Percentiles rank a stretch among this genome's conserved stretches.
phyloP scores from a whole-genome alignment of 352 stramenopile species.

The Phytophthora pistaciae region DNA sequence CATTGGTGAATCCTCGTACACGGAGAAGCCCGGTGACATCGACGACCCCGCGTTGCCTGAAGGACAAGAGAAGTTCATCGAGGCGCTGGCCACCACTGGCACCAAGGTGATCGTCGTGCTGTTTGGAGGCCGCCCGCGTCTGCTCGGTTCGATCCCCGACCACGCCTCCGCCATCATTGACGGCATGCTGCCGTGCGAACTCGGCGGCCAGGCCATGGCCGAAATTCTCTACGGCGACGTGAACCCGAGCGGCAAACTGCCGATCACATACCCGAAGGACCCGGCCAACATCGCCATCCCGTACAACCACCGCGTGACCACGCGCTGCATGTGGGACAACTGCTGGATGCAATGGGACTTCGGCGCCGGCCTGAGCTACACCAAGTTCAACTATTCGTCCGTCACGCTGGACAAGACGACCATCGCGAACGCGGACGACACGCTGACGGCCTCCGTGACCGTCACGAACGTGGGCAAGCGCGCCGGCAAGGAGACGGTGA shows the following conservation, averaged over 20 bases:
- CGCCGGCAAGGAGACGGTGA: conserved; percentile 77
- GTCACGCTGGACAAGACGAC: conserved; percentile 49
- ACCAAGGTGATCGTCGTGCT: conserved; percentile 84
- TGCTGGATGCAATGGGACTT: conserved; percentile 78
- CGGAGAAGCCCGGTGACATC: conserved; percentile 88
- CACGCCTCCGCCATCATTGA: conserved; percentile 75
- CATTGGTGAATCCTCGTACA: conserved; percentile 78
- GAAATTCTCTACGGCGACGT: conserved; percentile 82
- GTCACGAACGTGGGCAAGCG: conserved; percentile 72
- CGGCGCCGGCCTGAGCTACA: conserved; percentile 76
- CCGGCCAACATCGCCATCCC: conserved; percentile 61
- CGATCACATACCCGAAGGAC: conserved; percentile 84
- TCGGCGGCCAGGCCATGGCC: conserved; percentile 81
- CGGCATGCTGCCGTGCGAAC: conserved; percentile 74
- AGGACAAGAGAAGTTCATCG: conserved; percentile 77
- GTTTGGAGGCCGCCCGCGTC: conserved; percentile 74
- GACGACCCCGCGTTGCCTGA: conserved; percentile 63
- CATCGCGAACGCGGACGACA: conserved; percentile 32
- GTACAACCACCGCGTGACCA: conserved; percentile 75
- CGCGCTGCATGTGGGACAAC: conserved; percentile 49
- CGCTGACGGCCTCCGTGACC: conserved; percentile 53
- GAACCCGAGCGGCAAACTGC: conserved; percentile 83
- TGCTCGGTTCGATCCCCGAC: conserved; percentile 65
- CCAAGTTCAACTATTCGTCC: conserved; percentile 64
- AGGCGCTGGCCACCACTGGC: conserved; percentile 54